Evolutionary conservation across 2,329 filamentous ascomycete genomes (phyloP), one percentile per base, ranked within the genome.

Genomic region (Pyrenophora seminiperda): DNA sequence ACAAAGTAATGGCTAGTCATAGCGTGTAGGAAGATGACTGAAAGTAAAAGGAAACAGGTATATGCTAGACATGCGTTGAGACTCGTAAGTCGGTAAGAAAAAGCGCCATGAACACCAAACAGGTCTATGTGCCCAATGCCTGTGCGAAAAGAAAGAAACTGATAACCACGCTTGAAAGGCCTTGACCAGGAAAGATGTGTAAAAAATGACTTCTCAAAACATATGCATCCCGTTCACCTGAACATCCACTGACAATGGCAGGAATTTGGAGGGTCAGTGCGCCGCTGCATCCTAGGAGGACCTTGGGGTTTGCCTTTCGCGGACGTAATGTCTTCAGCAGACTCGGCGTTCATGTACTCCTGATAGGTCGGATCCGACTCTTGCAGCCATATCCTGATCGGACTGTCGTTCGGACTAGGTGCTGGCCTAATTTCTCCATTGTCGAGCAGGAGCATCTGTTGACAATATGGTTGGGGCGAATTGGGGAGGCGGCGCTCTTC

Each of bases 381-480:
- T 49, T 74, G 64, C 9, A 80, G 61, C 47, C 62, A 53, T 15
- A 79, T 60, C 13, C 65, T 67, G 37, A 77, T 70, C 3, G 68
- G 67, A 5, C 71, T 58, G 20, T 70, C 71, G 34, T 71, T 65
- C 15, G 50, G 53, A 44, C 73, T 67, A 0, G 58, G 52, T 19
- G 70, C 69, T 29, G 69, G 66, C 22, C 74, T 69, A 27, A 81
- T 66, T 7, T 68, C 60, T 22, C 80, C 80, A 55, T 84, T 75
- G 39, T 80, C 70, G 46, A 83, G 72, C 10, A 88, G 76, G 54
- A 81, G 75, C 78, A 87, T 86, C 63, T 86, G 81, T 61, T 87
- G 79, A 63, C 86, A 89, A 66, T 86, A 88, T 1, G 85, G 81
- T 41, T 76, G 62, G 7, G 75, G 67, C 5, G 75, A 72, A 34